Evolutionary conservation across 208 protist genomes (phyloP).

Genomic region (Zelonia costaricensis): DNA sequence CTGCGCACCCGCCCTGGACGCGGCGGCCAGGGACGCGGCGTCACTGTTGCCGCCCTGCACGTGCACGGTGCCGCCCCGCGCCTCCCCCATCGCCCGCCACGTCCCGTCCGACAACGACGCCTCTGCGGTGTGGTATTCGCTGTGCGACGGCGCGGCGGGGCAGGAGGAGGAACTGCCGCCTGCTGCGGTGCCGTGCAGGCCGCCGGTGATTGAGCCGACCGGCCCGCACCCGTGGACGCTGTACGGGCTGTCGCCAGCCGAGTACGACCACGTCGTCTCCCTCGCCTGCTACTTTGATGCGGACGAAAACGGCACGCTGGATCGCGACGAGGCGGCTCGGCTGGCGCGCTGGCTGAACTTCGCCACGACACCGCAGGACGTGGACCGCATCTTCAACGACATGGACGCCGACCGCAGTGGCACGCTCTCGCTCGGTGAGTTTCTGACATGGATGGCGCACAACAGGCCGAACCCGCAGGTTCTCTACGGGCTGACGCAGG

Average conservation of each 20-base stretch:
- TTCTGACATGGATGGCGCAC: slow-evolving; percentile 69
- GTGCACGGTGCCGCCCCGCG: too few species aligned
- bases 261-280: slow-evolving; percentile 84
- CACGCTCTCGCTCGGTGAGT: slow-evolving; percentile 64
- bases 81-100: too few species aligned
- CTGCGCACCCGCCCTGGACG: too few species aligned
- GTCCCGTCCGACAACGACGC: too few species aligned
- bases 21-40: too few species aligned
- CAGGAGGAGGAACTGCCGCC: too few species aligned
- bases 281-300: slow-evolving; percentile 83
- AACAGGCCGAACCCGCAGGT: slow-evolving; percentile 75
- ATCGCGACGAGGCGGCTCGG: slow-evolving; percentile 51
- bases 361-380: slow-evolving; percentile 52
- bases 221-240: slow-evolving; percentile 48
- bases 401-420: slow-evolving; percentile 76
- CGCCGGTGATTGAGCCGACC: slow-evolving; percentile 51
- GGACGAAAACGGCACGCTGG: slow-evolving; percentile 63
- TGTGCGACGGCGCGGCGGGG: too few species aligned
- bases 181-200: too few species aligned
- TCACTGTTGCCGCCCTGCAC: too few species aligned
- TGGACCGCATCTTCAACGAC: slow-evolving; percentile 75
- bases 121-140: too few species aligned
- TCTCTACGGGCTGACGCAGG: slow-evolving; percentile 75
- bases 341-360: slow-evolving; percentile 88
- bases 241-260: slow-evolving; percentile 63